phyloP scores from a whole-genome alignment of 495 filamentous ascomycete species.

The Penicillium diatomitis region DNA sequence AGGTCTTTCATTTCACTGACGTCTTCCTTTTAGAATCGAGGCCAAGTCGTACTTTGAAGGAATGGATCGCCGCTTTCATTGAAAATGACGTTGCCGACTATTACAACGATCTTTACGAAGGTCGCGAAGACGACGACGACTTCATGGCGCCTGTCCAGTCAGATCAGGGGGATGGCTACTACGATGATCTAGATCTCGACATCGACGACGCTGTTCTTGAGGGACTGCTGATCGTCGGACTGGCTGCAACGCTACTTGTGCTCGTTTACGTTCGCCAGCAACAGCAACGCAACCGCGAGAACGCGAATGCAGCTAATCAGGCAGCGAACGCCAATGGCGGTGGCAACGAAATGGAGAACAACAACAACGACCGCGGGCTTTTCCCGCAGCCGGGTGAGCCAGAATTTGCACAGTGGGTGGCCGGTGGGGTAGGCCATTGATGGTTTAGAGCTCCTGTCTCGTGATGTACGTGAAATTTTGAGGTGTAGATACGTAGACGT shows the following conservation, averaged over 20 bases:
- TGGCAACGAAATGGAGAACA: slow-evolving; percentile 13
- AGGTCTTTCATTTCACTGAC: background rate
- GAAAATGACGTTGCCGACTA: slow-evolving; percentile 55
- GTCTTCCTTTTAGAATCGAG: slow-evolving; percentile 40
- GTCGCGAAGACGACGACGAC: slow-evolving; percentile 50
- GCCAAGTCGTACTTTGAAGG: slow-evolving; percentile 64
- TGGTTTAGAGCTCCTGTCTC: background rate
- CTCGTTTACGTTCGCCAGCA: slow-evolving; percentile 78
- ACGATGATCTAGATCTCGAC: slow-evolving; percentile 50
- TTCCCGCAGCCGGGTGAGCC: slow-evolving; percentile 68
- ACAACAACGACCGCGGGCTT: slow-evolving; percentile 50
- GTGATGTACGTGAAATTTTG: too few relatives aligned
- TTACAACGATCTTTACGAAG: slow-evolving; percentile 45
- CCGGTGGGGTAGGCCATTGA: slow-evolving; percentile 69
- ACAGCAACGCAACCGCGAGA: slow-evolving; percentile 46
- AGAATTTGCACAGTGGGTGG: slow-evolving; percentile 63
- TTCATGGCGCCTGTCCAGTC: slow-evolving; percentile 39
- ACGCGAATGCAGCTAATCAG: slow-evolving; percentile 25
- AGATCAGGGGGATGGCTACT: slow-evolving; percentile 52
- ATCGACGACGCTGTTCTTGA: slow-evolving; percentile 74
- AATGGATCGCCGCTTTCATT: slow-evolving; percentile 80
- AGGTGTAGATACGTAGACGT: slow-evolving; percentile 7
- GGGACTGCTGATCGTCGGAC: slow-evolving; percentile 69
- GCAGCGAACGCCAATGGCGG: slow-evolving; percentile 16
- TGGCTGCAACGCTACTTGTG: slow-evolving; percentile 65